Conservation (phyloP, 139 green algal genomes). For the Edaphochlamys debaryana region DNA sequence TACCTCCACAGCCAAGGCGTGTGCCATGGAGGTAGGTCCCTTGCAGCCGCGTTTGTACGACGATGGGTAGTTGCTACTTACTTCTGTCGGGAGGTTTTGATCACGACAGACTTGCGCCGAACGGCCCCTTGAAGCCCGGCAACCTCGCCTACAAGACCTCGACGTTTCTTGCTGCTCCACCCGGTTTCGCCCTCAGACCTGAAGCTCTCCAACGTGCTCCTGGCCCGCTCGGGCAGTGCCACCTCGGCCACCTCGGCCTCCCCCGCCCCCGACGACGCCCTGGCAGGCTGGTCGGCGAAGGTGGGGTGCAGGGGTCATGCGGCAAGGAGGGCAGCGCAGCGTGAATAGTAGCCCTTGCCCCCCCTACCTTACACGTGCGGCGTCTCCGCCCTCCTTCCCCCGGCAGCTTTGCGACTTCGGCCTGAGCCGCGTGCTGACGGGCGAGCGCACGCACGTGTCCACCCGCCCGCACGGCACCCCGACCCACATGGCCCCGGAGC, state of each 20-base stretch:
- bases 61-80: no score
- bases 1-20: slow-evolving; percentile 25
- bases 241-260: no score
- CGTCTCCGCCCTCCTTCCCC: no score
- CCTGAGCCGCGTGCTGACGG: slow-evolving; percentile 1
- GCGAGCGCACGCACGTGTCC: slow-evolving; percentile 35
- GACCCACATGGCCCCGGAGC: slow-evolving; percentile 31
- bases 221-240: not conserved
- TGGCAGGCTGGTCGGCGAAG: slow-evolving; percentile 29
- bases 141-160: no score
- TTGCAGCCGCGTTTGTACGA: no score
- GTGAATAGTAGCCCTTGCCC: no score
- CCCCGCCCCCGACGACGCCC: not conserved
- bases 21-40: slow-evolving; percentile 28
- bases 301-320: not conserved
- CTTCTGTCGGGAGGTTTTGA: no score
- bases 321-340: no score
- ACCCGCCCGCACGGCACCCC: slow-evolving; percentile 23
- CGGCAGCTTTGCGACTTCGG: slow-evolving; percentile 37
- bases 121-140: no score
- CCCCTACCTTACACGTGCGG: no score
- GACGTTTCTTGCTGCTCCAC: no score
- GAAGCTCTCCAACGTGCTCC: slow-evolving; percentile 34
- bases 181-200: not conserved
- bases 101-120: no score